These are phyloP conservation scores for Arbutus unedo DNA, from an alignment of 148 eudicot species.

Conservation along the genomic window DNA sequence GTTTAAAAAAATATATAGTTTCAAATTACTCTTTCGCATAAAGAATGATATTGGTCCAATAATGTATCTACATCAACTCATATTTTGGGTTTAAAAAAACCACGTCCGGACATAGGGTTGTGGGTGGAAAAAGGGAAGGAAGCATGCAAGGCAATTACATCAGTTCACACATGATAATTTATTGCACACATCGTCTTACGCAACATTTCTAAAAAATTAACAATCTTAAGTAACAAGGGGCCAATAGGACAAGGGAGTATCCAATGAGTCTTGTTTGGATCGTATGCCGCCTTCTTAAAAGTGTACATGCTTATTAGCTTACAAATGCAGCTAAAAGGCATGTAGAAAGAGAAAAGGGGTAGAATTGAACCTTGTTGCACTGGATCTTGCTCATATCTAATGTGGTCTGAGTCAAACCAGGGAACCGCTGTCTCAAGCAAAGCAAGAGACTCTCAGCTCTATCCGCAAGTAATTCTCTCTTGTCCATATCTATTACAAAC, in stretches of 20 bases:
- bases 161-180: background rate
- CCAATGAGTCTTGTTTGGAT: background rate
- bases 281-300: background rate
- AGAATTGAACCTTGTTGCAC: conserved; percentile 47
- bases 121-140: no score
- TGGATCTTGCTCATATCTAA: conserved; percentile 72
- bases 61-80: no score
- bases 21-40: no score
- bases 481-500: conserved; percentile 47
- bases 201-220: background rate
- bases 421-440: conserved; percentile 52
- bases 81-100: no score
- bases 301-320: background rate
- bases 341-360: background rate
- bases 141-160: background rate
- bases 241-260: background rate
- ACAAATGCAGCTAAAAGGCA: background rate
- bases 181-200: background rate
- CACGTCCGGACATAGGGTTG: no score
- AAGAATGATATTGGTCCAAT: no score
- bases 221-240: background rate
- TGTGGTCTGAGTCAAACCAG: conserved; percentile 66
- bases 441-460: conserved; percentile 66
- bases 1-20: no score
- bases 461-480: conserved; percentile 51